These are phyloP conservation scores for Corymbia calophylla DNA, from an alignment of 441 rosid species.

Conservation along the genomic window DNA sequence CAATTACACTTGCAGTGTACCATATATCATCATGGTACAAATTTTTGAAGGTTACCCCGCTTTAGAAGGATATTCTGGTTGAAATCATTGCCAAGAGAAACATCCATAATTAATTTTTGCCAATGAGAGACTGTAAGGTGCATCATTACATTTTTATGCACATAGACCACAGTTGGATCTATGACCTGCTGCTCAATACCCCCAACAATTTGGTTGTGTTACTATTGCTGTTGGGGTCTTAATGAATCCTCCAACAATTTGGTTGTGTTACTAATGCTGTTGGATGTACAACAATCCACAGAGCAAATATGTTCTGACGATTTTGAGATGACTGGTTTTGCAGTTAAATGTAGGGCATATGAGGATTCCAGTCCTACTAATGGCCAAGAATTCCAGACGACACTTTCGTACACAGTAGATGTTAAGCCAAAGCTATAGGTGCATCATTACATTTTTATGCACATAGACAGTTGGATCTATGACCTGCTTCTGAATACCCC, in stretches of 20 bases:
- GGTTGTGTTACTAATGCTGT: too few relatives aligned
- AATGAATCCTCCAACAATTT: not conserved
- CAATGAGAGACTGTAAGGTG: not conserved
- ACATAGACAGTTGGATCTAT: too few relatives aligned
- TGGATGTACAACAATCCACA: not conserved
- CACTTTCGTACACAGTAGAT: too few relatives aligned
- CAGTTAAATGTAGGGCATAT: slow-evolving; percentile 33
- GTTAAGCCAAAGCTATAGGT: too few relatives aligned
- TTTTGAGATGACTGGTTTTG: slow-evolving; percentile 2
- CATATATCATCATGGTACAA: not conserved
- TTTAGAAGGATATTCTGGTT: not conserved
- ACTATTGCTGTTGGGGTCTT: not conserved
- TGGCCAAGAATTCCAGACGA: too few relatives aligned
- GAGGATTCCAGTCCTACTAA: slow-evolving; percentile 19
- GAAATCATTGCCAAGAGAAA: not conserved
- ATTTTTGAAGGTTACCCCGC: not conserved
- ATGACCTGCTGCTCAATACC: not conserved
- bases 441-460: too few relatives aligned
- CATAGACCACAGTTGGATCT: not conserved
- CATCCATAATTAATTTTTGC: not conserved
- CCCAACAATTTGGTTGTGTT: not conserved
- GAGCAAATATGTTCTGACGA: not conserved
- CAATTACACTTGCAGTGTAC: not conserved
- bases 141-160: not conserved
- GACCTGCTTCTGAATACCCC: too few relatives aligned